A percentile compares a stretch with the other conserved stretches of the same genome.
Conservation (phyloP, 208 protist genomes). For the Vickermania spadyakhi region DNA sequence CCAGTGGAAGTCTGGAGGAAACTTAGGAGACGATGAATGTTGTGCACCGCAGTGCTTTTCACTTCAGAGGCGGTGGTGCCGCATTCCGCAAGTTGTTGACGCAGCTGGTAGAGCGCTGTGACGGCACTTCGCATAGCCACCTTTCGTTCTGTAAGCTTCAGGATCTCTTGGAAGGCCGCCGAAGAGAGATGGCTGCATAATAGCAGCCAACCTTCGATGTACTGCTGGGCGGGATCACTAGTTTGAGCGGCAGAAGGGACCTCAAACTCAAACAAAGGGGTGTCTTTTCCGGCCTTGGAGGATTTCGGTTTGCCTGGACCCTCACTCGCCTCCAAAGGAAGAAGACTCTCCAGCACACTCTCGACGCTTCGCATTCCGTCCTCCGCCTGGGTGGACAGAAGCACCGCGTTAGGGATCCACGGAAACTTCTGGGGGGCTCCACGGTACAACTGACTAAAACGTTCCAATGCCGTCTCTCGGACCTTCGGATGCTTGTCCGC, state of each 20-base stretch:
- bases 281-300: constrained; percentile 1
- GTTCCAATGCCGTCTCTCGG: constrained; percentile 37
- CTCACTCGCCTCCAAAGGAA: constrained; percentile 16
- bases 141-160: constrained; percentile 37
- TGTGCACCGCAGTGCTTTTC: constrained; percentile 40
- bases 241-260: constrained; percentile 11
- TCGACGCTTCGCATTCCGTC: constrained; percentile 22
- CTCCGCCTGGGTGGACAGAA: constrained; percentile 38
- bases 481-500: constrained; percentile 57
- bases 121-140: constrained; percentile 26
- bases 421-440: constrained; percentile 12
- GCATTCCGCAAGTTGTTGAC: constrained; percentile 19
- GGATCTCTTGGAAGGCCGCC: constrained; percentile 27
- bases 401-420: constrained; percentile 56
- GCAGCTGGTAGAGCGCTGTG: constrained; percentile 41
- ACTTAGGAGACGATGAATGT: constrained; percentile 52
- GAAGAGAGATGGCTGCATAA: constrained; percentile 38
- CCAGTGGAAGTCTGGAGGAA: constrained; percentile 53
- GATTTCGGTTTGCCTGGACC: constrained; percentile 5
- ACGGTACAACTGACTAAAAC: constrained; percentile 40
- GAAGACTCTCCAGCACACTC: constrained; percentile 27
- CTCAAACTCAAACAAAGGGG: constrained; percentile 59
- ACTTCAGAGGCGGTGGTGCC: constrained; percentile 33
- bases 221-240: constrained; percentile 16
- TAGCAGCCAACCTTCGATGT: constrained; percentile 31